Evolutionary conservation across 2,329 filamentous ascomycete species (phyloP).

Genomic region (Teratosphaeria destructans): DNA sequence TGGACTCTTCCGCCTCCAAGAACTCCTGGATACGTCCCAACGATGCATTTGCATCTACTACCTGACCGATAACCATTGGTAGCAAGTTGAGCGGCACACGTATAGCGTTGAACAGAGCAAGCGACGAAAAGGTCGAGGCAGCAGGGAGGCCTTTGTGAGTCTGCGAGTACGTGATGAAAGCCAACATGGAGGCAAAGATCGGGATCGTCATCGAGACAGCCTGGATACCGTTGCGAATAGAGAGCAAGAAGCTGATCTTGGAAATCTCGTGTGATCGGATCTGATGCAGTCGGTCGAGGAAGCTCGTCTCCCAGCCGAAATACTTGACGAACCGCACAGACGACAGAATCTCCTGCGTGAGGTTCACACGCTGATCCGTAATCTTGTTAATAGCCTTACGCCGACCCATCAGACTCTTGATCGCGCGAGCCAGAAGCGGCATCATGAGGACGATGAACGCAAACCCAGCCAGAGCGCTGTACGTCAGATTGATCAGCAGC

Average conservation of each 20-base stretch:
- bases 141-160: conserved; percentile 57
- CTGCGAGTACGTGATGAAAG: conserved; percentile 72
- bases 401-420: conserved; percentile 64
- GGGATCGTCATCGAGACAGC: conserved; percentile 77
- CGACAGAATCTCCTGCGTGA: conserved; percentile 86
- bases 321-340: conserved; percentile 92
- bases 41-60: conserved; percentile 81
- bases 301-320: conserved; percentile 89
- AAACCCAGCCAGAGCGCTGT: conserved; percentile 83
- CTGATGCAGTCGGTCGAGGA: conserved; percentile 63
- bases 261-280: conserved; percentile 69
- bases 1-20: conserved; percentile 71
- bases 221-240: conserved; percentile 76
- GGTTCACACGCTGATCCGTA: conserved; percentile 80
- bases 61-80: conserved; percentile 77
- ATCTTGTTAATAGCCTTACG: conserved; percentile 80
- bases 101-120: conserved; percentile 86
- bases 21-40: conserved; percentile 81
- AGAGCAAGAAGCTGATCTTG: conserved; percentile 72
- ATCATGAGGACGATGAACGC: conserved; percentile 68
- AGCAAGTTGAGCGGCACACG: conserved; percentile 83
- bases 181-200: conserved; percentile 88
- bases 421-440: conserved; percentile 65
- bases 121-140: conserved; percentile 78
- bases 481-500: conserved; percentile 75